These are phyloP conservation scores for Annona squamosa DNA, from an alignment of 164 flowering plant genomes.

Conservation along the genomic window DNA sequence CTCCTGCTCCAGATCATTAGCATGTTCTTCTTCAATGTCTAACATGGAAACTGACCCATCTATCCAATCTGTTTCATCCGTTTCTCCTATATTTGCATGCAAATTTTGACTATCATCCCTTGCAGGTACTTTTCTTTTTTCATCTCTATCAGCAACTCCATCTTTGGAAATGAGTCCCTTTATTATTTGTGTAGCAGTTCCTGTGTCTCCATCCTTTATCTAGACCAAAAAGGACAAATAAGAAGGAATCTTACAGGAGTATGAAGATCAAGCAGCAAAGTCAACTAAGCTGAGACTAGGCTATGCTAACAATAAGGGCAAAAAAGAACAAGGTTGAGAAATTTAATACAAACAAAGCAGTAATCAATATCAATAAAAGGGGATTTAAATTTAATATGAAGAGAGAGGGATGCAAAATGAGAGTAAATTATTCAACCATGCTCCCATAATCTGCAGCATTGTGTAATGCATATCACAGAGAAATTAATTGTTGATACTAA, in stretches of 20 bases:
- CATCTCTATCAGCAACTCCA: conserved; percentile 8
- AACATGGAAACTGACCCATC: conserved; percentile 45
- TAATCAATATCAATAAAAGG: no score
- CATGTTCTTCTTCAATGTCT: conserved; percentile 8
- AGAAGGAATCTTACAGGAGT: conserved; percentile 2
- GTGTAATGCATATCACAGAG: background rate
- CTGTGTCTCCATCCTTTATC: conserved; percentile 17
- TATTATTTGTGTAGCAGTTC: conserved; percentile 7
- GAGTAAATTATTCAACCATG: background rate
- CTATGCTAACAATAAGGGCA: background rate
- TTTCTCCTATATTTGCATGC: conserved; percentile 26
- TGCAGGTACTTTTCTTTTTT: background rate
- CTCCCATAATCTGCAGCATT: background rate
- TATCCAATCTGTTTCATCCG: conserved; percentile 73
- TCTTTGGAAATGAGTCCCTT: conserved; percentile 6
- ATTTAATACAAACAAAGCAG: no score
- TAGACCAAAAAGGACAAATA: conserved; percentile 11
- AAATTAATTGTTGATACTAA: conserved; percentile 7
- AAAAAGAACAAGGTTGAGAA: background rate
- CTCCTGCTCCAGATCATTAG: conserved; percentile 18
- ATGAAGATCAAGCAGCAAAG: background rate
- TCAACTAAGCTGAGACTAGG: background rate
- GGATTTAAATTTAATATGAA: background rate
- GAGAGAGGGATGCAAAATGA: background rate
- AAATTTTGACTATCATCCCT: conserved; percentile 8